These are phyloP conservation scores for Lachnellula willkommii DNA, from an alignment of 2,329 filamentous ascomycete genomes.

Conservation along the genomic window DNA sequence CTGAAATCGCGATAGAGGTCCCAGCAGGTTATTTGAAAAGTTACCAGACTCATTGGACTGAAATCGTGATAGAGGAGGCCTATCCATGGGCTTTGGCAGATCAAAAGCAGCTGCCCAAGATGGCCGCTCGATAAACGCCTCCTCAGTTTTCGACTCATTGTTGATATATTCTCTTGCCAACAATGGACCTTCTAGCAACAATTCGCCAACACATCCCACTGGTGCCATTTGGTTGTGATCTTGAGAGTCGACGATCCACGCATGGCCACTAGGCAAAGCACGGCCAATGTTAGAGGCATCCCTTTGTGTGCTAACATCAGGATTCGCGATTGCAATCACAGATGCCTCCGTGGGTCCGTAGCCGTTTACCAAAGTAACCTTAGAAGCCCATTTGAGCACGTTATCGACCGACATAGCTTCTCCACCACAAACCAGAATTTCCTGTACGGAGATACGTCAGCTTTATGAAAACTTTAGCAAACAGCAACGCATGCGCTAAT, in stretches of 20 bases:
- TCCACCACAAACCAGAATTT: constrained; percentile 19
- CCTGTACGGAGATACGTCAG: constrained; percentile 1
- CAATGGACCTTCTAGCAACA: constrained; percentile 43
- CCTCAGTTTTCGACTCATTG: constrained; percentile 51
- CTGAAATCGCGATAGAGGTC: neutral
- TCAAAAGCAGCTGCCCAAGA: neutral
- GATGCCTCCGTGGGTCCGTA: constrained; percentile 34
- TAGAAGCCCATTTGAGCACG: constrained; percentile 33
- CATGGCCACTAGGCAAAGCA: constrained; percentile 13
- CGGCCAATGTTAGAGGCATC: constrained; percentile 21
- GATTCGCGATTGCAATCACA: constrained; percentile 2
- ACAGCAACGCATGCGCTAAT: neutral
- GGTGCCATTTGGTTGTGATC: constrained; percentile 20
- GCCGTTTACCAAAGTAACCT: constrained; percentile 35
- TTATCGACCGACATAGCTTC: constrained; percentile 34
- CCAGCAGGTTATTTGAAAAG: neutral
- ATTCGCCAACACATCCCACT: constrained; percentile 26
- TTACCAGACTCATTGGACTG: neutral
- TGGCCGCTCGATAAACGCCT: constrained; percentile 47
- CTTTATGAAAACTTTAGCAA: neutral
- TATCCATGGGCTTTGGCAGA: neutral
- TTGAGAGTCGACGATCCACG: constrained; percentile 35
- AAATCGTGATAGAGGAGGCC: neutral
- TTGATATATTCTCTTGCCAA: constrained; percentile 58
- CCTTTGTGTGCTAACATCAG: neutral